Evolutionary conservation across 495 filamentous ascomycete species (phyloP).

Genomic region (Polyplosphaeria fusca): DNA sequence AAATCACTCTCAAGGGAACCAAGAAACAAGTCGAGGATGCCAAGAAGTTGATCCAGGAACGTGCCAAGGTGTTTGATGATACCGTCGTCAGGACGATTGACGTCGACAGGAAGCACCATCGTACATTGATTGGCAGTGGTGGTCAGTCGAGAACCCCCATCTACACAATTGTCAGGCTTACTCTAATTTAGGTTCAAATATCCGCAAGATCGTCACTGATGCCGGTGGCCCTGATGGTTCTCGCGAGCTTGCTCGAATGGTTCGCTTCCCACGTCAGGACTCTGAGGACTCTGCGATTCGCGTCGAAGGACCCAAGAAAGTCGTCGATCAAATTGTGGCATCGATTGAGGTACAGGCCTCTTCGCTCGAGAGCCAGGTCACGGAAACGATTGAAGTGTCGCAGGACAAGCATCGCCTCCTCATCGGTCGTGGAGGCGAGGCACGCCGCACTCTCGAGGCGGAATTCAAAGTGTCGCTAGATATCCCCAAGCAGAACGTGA

Average conservation of each 20-base stretch:
- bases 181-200: slow-evolving; percentile 63
- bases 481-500: slow-evolving; percentile 70
- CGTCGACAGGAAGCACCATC: slow-evolving; percentile 88
- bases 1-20: slow-evolving; percentile 86
- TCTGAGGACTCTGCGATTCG: slow-evolving; percentile 78
- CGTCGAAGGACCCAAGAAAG: slow-evolving; percentile 72
- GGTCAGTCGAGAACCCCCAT: slow-evolving; percentile 55
- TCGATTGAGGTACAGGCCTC: slow-evolving; percentile 74
- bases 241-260: slow-evolving; percentile 73
- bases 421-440: slow-evolving; percentile 88
- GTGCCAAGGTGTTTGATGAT: slow-evolving; percentile 78
- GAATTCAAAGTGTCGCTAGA: slow-evolving; percentile 86
- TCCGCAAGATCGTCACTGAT: slow-evolving; percentile 79
- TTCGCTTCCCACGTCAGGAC: slow-evolving; percentile 83
- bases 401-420: slow-evolving; percentile 83
- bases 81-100: slow-evolving; percentile 78
- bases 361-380: slow-evolving; percentile 74
- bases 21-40: slow-evolving; percentile 85
- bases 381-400: slow-evolving; percentile 72
- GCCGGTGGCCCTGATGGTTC: slow-evolving; percentile 86
- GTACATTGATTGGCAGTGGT: slow-evolving; percentile 79
- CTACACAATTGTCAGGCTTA: slow-evolving; percentile 39
- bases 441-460: slow-evolving; percentile 77
- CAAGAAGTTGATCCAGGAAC: slow-evolving; percentile 81
- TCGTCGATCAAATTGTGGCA: slow-evolving; percentile 86